phyloP scores from a whole-genome alignment of 495 filamentous ascomycete species.

The Tuber borchii region DNA sequence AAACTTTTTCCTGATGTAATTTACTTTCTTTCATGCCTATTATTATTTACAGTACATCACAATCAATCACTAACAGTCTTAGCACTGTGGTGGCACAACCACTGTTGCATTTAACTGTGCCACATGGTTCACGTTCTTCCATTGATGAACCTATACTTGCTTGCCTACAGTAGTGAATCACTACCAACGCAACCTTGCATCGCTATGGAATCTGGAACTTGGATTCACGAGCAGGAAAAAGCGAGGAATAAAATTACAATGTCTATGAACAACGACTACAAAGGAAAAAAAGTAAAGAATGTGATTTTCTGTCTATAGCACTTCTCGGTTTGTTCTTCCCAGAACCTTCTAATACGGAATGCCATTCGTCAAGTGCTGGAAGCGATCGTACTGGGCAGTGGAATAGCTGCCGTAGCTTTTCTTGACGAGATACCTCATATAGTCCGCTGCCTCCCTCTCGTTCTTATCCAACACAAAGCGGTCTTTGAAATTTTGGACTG shows the following conservation, averaged over 20 bases:
- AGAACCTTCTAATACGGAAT: conserved; percentile 65
- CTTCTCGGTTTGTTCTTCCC: not conserved
- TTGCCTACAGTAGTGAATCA: not conserved
- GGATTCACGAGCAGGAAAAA: not conserved
- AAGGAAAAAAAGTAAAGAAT: not conserved
- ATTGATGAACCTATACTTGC: no score
- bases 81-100: no score
- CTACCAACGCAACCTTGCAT: not conserved
- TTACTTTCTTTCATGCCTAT: no score
- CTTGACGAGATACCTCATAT: conserved; percentile 78
- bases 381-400: conserved; percentile 92
- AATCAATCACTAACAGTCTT: no score
- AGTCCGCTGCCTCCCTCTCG: conserved; percentile 90
- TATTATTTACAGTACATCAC: no score
- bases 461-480: conserved; percentile 88
- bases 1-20: no score
- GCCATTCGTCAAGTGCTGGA: conserved; percentile 93
- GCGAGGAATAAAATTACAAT: not conserved
- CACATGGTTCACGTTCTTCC: no score
- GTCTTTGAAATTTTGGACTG: conserved; percentile 83
- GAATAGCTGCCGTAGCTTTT: conserved; percentile 82
- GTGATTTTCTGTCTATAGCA: not conserved
- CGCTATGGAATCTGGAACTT: not conserved
- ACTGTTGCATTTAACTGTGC: no score
- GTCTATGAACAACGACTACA: not conserved